Evolutionary conservation across 2,329 filamentous ascomycete genomes (phyloP).

Genomic region (Ophiostoma australiae): DNA sequence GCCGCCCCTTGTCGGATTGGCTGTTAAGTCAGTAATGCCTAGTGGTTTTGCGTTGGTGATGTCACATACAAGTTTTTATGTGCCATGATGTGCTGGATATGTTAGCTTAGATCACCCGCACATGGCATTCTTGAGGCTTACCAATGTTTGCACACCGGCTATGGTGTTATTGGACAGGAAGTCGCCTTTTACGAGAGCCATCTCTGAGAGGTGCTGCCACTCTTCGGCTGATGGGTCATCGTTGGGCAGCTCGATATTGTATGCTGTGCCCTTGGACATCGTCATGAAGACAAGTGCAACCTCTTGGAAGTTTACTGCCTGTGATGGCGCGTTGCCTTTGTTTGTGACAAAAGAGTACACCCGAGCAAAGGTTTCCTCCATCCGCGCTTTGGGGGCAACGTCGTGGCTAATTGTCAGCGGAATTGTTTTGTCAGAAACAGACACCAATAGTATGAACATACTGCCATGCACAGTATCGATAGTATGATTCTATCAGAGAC

Average conservation of each 20-base stretch:
- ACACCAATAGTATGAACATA: not conserved
- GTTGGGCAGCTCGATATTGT: constrained; percentile 21
- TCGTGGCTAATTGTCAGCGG: not conserved
- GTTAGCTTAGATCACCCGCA: not conserved
- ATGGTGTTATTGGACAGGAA: not conserved
- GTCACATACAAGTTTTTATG: not conserved
- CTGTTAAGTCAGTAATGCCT: not conserved
- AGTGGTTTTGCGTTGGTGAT: not conserved
- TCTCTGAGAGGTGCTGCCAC: not conserved
- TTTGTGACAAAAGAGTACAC: not conserved
- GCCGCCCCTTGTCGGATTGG: constrained; percentile 18
- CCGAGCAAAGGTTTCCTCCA: not conserved
- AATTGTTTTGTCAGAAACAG: not conserved
- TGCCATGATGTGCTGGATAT: not conserved
- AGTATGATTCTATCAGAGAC: constrained; percentile 20
- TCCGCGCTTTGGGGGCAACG: not conserved
- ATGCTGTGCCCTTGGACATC: constrained; percentile 20
- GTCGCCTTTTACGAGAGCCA: not conserved
- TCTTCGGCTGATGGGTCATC: constrained; percentile 19
- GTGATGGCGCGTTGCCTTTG: not conserved
- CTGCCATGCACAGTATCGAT: constrained; percentile 23
- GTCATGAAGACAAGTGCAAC: constrained; percentile 19
- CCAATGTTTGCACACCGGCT: not conserved
- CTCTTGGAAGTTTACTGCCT: not conserved
- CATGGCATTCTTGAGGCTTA: not conserved